Percentiles rank a stretch among this genome's conserved stretches.
Conservation (phyloP, 495 filamentous ascomycete genomes). For the Aspergillus cavernicola region DNA sequence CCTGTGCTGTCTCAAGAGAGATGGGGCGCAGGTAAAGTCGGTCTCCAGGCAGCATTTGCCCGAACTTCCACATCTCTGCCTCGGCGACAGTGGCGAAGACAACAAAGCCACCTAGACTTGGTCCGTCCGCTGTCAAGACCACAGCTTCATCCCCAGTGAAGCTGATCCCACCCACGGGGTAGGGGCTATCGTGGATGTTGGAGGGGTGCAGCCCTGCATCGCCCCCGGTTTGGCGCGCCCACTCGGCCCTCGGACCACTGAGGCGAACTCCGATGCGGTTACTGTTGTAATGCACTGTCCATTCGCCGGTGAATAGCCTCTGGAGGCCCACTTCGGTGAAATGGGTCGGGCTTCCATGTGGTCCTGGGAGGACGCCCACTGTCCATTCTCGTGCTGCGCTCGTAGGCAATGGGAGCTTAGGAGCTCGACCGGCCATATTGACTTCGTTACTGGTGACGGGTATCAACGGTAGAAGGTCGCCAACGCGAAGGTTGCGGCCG, state of each 20-base stretch:
- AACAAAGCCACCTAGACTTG: constrained; percentile 20
- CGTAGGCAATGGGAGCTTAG: neutral
- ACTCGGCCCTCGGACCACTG: constrained; percentile 16
- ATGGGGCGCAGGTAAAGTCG: neutral
- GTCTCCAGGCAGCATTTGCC: constrained; percentile 20
- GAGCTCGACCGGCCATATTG: neutral
- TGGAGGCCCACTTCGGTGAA: constrained; percentile 29
- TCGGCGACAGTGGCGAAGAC: constrained; percentile 11
- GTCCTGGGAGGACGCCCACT: constrained; percentile 51
- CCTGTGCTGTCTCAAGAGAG: constrained; percentile 1
- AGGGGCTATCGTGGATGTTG: constrained; percentile 20
- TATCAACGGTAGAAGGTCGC: constrained; percentile 35
- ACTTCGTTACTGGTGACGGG: constrained; percentile 10
- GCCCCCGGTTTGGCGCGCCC: constrained; percentile 15
- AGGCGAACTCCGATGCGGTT: constrained; percentile 19
- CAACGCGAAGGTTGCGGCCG: constrained; percentile 39
- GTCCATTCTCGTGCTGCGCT: constrained; percentile 28
- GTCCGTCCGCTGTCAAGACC: constrained; percentile 19
- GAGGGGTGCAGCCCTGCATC: constrained; percentile 19
- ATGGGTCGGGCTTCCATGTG: constrained; percentile 50
- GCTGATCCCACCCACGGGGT: constrained; percentile 18
- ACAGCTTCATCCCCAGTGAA: constrained; percentile 22
- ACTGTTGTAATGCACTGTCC: constrained; percentile 21
- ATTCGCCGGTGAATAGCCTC: constrained; percentile 34
- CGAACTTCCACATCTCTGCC: constrained; percentile 23